Evolutionary conservation across 164 flowering plant species (phyloP), one percentile per base, ranked within the genome.

Genomic region (Umbilicus rupestris): DNA sequence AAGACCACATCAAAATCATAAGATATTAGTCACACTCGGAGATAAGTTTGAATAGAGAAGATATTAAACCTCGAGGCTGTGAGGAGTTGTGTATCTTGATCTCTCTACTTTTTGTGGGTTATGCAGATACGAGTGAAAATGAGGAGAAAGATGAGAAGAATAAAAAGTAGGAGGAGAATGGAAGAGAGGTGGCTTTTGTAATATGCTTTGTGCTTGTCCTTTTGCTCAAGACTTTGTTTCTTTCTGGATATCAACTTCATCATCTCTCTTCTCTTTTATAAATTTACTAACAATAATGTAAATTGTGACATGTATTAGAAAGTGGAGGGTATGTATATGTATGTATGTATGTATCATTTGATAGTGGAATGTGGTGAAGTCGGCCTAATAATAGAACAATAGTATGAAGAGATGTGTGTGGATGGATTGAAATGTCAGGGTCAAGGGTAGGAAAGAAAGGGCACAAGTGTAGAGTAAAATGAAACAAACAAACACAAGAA

Each of bases 371-470:
- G n/a, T n/a, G n/a, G n/a, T n/a, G n/a, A n/a, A n/a, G n/a, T n/a
- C n/a, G n/a, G n/a, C n/a, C n/a, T n/a, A n/a, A n/a, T n/a, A n/a
- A n/a, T n/a, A n/a, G n/a, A n/a, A n/a, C n/a, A n/a, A n/a, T n/a
- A n/a, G n/a, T n/a, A n/a, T n/a, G n/a, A n/a, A 15, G 4, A 45
- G 45, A 42, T 16, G 45, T 42, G 45, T 42, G 26, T 29, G 66
- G 63, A 46, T 57, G 11, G 39, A 47, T 49, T 10, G 47, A 71
- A 59, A 68, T 16, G 64, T 20, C 55, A 55, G 33, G 12, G 33
- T 10, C 2, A 41, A 12, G 55, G 72, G 15, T 77, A 75, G 78
- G 74, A 78, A 80, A 80, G 64, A 80, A n/a, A n/a, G n/a, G n/a
- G n/a, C n/a, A n/a, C n/a, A n/a, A n/a, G n/a, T n/a, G n/a, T n/a